Base-by-base conservation (phyloP, 352 stramenopile genomes). In the Poterioochromonas sp. region DNA sequence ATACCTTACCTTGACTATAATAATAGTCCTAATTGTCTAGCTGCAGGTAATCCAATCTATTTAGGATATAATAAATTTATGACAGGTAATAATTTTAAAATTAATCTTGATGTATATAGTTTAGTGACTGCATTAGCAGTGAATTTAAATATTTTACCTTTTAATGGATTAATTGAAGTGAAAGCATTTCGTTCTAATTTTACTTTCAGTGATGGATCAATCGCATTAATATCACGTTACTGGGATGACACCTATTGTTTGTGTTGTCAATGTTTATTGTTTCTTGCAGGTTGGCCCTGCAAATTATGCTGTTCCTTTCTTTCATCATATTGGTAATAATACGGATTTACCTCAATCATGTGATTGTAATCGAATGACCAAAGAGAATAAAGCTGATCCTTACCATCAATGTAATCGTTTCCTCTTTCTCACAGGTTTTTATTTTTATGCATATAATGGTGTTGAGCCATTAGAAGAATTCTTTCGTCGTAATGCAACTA, bases 361-460 rank as follows among this genome's bases (percentile, higher is more conserved):
- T 39, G 58, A 68, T 35, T 68, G 58, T 26, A 39, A 11, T 15
- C 8, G 26, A 15, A 58, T 58, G 47, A 58, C 47, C 15, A 26
- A 58, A 58, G 47, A 15, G 47, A 26, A 58, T 15, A 58, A 58
- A n/a, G 12, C 20, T 12, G n/a, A 44, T n/a, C n/a, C 62, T 15
- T 35, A 70, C 62, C 18, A 70, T 22, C 62, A 20, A 12, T 43
- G 62, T 35, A 70, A 70, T 44, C 62, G 37, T 20, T 70, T 43
- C 62, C 18, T 43, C 37, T 70, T 70, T 35, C 15, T 35, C 29
- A 44, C 29, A 20, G 62, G 29, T 35, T 70, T 20, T 35, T 43
- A 43, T n/a, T 44, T 43, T n/a, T 44, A n/a, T n/a, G n/a, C n/a
- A n/a, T n/a, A n/a, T n/a, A n/a, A n/a, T n/a, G n/a, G n/a, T n/a